A percentile compares a stretch with the other conserved stretches of the same genome.
Evolutionary conservation across 2,329 filamentous ascomycete species (phyloP).

Genomic region (Chaetomiaceae sp.): DNA sequence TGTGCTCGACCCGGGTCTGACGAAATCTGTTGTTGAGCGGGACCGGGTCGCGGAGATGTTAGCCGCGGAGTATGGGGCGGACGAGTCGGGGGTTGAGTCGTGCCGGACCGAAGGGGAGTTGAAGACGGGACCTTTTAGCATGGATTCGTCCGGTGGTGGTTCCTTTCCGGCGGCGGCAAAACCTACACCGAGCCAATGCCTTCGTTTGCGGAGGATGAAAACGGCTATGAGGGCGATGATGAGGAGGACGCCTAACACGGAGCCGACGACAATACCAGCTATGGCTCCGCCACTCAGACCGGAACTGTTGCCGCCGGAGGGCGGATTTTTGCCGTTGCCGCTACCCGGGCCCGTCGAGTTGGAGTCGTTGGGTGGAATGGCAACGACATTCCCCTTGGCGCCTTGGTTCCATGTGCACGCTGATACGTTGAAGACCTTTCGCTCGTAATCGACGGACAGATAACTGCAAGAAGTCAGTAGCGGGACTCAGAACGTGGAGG

Average conservation of each 20-base stretch:
- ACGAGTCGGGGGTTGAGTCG: conserved; percentile 18
- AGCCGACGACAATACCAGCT: conserved; percentile 24
- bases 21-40: conserved; percentile 10
- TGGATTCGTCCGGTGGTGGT: conserved; percentile 23
- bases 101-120: conserved; percentile 19
- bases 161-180: conserved; percentile 17
- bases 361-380: conserved; percentile 24
- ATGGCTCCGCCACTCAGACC: conserved; percentile 22
- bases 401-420: conserved; percentile 32
- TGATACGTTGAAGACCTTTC: conserved; percentile 34
- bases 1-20: conserved; percentile 7
- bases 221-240: conserved; percentile 16
- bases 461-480: conserved; percentile 21
- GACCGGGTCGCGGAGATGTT: conserved; percentile 17
- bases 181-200: conserved; percentile 19
- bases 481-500: neutral
- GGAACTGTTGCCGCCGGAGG: neutral
- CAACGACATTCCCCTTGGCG: conserved; percentile 29
- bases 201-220: conserved; percentile 20
- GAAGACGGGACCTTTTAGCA: conserved; percentile 28
- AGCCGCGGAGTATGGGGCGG: conserved; percentile 21
- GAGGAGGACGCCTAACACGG: conserved; percentile 13
- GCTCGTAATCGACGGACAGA: conserved; percentile 36
- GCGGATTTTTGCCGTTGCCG: no score
- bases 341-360: neutral